A percentile compares a stretch with the other conserved stretches of the same genome.
These are phyloP conservation scores for Raffaelea ambrosiae DNA, from an alignment of 2,329 filamentous ascomycete species.

Conservation along the genomic window DNA sequence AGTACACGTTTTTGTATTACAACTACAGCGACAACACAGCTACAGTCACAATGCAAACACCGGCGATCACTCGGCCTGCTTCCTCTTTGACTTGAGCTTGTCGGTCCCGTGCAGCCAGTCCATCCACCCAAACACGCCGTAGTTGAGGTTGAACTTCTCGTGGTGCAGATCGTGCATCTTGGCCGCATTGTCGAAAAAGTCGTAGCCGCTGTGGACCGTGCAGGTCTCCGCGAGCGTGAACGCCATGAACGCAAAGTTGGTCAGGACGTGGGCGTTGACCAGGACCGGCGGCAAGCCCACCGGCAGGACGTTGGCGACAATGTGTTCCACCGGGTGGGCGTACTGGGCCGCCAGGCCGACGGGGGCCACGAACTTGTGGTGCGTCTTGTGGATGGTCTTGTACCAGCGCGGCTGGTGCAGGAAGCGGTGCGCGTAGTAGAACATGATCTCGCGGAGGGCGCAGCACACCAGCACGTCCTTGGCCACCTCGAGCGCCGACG, in stretches of 20 bases:
- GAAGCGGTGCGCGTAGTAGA: conserved; percentile 48
- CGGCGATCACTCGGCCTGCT: too few relatives aligned
- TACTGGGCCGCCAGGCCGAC: conserved; percentile 48
- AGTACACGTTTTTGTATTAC: too few relatives aligned
- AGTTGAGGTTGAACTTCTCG: conserved; percentile 46
- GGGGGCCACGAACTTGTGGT: conserved; percentile 48
- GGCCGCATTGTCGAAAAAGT: conserved; percentile 39
- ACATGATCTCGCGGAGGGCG: conserved; percentile 38
- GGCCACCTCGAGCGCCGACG: conserved; percentile 24
- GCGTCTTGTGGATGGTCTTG: conserved; percentile 42
- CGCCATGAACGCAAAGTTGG: conserved; percentile 40
- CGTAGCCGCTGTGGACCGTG: conserved; percentile 49
- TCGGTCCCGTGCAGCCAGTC: conserved; percentile 47
- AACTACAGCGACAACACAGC: too few relatives aligned
- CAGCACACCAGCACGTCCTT: conserved; percentile 32
- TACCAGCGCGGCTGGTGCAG: conserved; percentile 42
- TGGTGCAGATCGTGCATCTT: conserved; percentile 48
- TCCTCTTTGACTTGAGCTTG: background rate
- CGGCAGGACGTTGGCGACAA: conserved; percentile 44
- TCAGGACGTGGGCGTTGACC: conserved; percentile 39
- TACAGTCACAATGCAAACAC: too few relatives aligned
- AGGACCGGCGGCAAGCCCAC: conserved; percentile 39
- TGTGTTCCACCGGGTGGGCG: conserved; percentile 47
- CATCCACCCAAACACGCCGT: conserved; percentile 41
- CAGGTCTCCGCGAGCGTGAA: conserved; percentile 41